These are phyloP conservation scores for Fusarium oligoseptatum DNA, from an alignment of 2,329 filamentous ascomycete genomes.

Conservation along the genomic window DNA sequence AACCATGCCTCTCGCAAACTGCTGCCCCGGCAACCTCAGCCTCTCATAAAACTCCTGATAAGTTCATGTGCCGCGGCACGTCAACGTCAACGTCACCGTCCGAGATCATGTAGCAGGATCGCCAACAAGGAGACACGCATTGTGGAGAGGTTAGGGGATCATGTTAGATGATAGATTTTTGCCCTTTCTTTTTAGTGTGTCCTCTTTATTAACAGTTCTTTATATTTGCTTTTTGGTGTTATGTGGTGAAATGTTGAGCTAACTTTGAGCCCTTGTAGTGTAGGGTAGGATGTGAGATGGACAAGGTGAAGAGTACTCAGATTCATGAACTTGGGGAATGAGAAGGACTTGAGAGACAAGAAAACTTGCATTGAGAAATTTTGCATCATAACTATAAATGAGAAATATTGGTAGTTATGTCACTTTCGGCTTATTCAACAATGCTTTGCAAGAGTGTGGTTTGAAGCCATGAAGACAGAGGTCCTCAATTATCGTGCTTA, in stretches of 20 bases:
- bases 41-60: constrained; percentile 59
- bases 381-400: background rate
- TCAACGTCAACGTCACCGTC: constrained; percentile 53
- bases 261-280: background rate
- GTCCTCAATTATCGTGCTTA: too few species aligned
- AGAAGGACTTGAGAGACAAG: background rate
- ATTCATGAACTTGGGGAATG: background rate
- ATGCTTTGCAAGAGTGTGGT: background rate
- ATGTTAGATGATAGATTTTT: too few species aligned
- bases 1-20: constrained; percentile 52
- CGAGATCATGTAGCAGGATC: constrained; percentile 41
- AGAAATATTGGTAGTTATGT: background rate
- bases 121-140: too few species aligned
- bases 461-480: background rate
- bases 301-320: background rate
- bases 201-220: background rate
- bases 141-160: too few species aligned
- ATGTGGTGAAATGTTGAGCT: background rate
- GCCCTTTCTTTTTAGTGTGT: too few species aligned
- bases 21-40: constrained; percentile 51
- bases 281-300: background rate
- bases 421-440: background rate
- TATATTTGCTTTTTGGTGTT: background rate
- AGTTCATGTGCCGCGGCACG: constrained; percentile 59
- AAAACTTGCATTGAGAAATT: background rate